Evolutionary conservation across 2,329 filamentous ascomycete species (phyloP).

Genomic region (Whalleya microplaca): DNA sequence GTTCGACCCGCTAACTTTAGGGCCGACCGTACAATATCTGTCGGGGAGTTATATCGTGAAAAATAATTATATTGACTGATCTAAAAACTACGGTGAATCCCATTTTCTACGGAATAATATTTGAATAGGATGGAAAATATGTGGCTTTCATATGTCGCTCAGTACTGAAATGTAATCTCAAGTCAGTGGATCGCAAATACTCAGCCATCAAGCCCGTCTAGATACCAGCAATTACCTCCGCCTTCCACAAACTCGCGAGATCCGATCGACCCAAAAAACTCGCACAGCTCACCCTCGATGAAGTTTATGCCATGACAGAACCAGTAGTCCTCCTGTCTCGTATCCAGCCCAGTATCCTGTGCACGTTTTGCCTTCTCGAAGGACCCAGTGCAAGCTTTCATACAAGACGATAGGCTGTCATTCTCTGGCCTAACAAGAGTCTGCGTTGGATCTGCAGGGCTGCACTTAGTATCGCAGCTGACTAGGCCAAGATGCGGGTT

Average conservation of each 20-base stretch:
- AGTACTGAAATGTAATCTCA: too few relatives aligned
- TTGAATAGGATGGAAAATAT: too few relatives aligned
- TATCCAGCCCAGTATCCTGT: background rate
- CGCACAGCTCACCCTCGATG: conserved; percentile 29
- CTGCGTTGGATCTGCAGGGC: conserved; percentile 23
- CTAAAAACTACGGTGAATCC: too few relatives aligned
- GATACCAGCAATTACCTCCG: conserved; percentile 22
- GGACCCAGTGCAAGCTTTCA: conserved; percentile 30
- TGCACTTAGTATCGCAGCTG: conserved; percentile 29
- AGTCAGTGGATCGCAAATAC: background rate
- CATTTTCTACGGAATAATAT: too few relatives aligned
- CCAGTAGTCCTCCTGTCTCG: conserved; percentile 25
- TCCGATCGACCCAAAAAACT: conserved; percentile 30
- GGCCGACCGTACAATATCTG: too few relatives aligned
- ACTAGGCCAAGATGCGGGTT: conserved; percentile 31
- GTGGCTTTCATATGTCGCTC: too few relatives aligned
- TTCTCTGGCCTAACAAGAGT: conserved; percentile 21
- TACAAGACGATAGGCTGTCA: conserved; percentile 23
- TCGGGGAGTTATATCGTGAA: too few relatives aligned
- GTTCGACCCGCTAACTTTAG: too few relatives aligned
- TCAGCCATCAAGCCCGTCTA: conserved; percentile 11
- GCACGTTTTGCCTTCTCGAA: conserved; percentile 29
- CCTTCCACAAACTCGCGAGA: conserved; percentile 20
- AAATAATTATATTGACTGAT: too few relatives aligned
- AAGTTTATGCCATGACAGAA: conserved; percentile 35